Evolutionary conservation across 2,329 filamentous ascomycete species (phyloP).

Genomic region (Esteya vermicola): DNA sequence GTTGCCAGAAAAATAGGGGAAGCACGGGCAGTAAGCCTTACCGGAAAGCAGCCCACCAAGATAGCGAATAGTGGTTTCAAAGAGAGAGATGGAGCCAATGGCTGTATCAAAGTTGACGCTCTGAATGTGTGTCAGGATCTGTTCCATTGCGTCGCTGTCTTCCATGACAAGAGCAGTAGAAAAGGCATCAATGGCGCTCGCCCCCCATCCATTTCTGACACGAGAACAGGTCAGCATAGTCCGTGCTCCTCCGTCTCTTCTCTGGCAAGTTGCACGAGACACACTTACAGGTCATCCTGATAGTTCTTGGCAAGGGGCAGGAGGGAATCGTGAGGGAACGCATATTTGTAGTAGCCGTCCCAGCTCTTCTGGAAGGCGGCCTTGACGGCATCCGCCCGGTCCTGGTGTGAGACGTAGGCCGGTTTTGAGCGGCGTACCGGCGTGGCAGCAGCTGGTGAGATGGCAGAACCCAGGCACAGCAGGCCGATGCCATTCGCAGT

Average conservation of each 20-base stretch:
- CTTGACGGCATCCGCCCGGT: constrained; percentile 46
- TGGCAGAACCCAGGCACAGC: not conserved
- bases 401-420: constrained; percentile 17
- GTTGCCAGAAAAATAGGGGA: too few relatives aligned
- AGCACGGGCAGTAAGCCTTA: constrained; percentile 16
- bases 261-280: not conserved
- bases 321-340: constrained; percentile 66
- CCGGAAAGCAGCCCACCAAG: constrained; percentile 68
- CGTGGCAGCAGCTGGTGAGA: not conserved
- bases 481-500: not conserved
- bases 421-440: constrained; percentile 2
- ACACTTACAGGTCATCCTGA: constrained; percentile 57
- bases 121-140: constrained; percentile 58
- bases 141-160: constrained; percentile 48
- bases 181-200: constrained; percentile 67
- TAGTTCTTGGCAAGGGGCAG: constrained; percentile 50
- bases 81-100: constrained; percentile 52
- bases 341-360: constrained; percentile 59
- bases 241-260: not conserved
- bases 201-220: constrained; percentile 61
- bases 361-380: constrained; percentile 57
- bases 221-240: not conserved
- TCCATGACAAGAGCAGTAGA: constrained; percentile 70
- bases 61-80: constrained; percentile 86
- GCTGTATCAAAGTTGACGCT: constrained; percentile 57